These are phyloP conservation scores for Peronospora destructor DNA, from an alignment of 352 stramenopile genomes.

Conservation along the genomic window DNA sequence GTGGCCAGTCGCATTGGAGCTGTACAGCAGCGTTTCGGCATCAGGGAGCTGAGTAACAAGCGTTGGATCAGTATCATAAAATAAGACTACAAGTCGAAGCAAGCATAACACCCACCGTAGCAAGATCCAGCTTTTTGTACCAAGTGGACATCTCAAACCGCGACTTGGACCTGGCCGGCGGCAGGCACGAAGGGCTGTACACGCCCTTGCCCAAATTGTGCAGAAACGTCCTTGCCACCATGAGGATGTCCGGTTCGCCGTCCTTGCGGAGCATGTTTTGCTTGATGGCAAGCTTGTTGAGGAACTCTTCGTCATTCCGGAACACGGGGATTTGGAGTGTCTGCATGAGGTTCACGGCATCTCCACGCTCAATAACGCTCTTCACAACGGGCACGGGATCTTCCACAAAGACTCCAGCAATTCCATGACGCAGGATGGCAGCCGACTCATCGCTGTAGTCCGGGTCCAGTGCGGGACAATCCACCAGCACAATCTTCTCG, in stretches of 20 bases:
- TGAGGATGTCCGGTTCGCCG: constrained; percentile 92
- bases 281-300: constrained; percentile 92
- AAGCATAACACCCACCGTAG: constrained; percentile 33
- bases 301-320: constrained; percentile 89
- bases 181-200: constrained; percentile 52
- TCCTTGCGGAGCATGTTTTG: constrained; percentile 94
- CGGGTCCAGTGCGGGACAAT: constrained; percentile 96
- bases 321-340: constrained; percentile 94
- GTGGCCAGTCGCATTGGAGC: constrained; percentile 47
- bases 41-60: constrained; percentile 32
- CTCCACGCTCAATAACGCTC: constrained; percentile 86
- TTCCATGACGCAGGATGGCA: constrained; percentile 90
- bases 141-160: constrained; percentile 68
- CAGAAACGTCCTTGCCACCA: constrained; percentile 88
- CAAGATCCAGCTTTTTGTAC: constrained; percentile 49
- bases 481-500: constrained; percentile 93
- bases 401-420: constrained; percentile 91
- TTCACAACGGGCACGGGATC: constrained; percentile 91
- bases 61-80: constrained; percentile 4
- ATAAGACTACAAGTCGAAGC: neutral
- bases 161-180: constrained; percentile 75
- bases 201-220: constrained; percentile 56
- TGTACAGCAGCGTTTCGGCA: constrained; percentile 48
- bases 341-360: constrained; percentile 93
- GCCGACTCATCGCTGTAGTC: constrained; percentile 85